Evolutionary conservation across 352 stramenopile genomes (phyloP), one percentile per base, ranked within the genome.

Genomic region (Pythium brassicae): DNA sequence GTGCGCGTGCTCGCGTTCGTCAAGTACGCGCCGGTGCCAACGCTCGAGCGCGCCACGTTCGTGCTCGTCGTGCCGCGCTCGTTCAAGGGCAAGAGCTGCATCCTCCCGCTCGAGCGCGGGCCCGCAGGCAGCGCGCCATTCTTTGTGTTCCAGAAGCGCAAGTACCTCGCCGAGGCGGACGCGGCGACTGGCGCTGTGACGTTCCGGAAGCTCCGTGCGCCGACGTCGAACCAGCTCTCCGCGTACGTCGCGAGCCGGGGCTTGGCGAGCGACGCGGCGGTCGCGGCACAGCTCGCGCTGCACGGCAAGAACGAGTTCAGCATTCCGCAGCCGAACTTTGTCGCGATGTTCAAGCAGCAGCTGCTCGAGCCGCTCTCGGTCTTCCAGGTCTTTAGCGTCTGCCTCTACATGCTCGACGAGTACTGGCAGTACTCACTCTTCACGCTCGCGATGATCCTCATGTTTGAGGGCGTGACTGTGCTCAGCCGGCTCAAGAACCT

Each of bases 341-440:
- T 97, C 25, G 89, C 96, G 58, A 89, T 99, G 68, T 97, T 99
- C 58, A 87, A 93, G 62, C 92, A 99, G 74, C 97, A 99, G 74
- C 65, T 98, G 20, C 71, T 99, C 12, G 96, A 98, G 62, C 97
- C 97, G 19, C 94, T 99, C 43, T 99, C 98, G 55, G 82, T 99
- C 1, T 99, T 99, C 71, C 97, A 99, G 84, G 80, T 99, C 50
- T 97, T 99, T 50, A 99, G 96, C 66, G 95, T 99, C 19, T 80
- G 95, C 25, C 74, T 99, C 23, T 99, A 98, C 89, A 98, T 93
- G 76, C 78, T 99, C 15, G 97, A 99, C 74, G 97, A 99, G 71
- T 99, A 99, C 80, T 99, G 97, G 96, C 96, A 99, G 73, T 99
- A 99, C 78, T 97, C 94, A 29, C 74, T 99, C n/a, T 99, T 99